These are phyloP conservation scores for Trifolium fragiferum DNA, from an alignment of 306 rosid species.

Conservation along the genomic window DNA sequence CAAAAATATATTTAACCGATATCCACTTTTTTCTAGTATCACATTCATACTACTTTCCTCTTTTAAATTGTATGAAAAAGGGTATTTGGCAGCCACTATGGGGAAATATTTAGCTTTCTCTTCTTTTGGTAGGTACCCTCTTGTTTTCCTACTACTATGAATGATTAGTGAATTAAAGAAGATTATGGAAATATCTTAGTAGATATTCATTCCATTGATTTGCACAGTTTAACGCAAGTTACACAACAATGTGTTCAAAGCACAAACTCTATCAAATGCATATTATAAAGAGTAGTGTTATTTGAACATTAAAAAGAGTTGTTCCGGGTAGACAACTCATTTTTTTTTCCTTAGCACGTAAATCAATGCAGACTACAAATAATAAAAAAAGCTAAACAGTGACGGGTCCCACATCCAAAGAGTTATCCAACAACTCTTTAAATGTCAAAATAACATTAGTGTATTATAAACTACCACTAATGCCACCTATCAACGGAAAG, in stretches of 20 bases:
- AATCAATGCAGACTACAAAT: too few relatives aligned
- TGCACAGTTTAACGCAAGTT: conserved; percentile 34
- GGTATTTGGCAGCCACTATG: conserved; percentile 38
- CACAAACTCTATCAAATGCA: background rate
- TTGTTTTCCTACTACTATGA: conserved; percentile 43
- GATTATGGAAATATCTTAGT: conserved; percentile 48
- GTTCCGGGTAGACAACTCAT: too few relatives aligned
- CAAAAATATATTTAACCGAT: too few relatives aligned
- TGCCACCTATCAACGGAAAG: conserved; percentile 13
- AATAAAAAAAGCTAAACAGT: too few relatives aligned
- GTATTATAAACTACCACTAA: background rate
- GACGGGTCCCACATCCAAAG: too few relatives aligned
- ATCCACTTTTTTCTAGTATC: conserved; percentile 37
- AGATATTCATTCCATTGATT: conserved; percentile 30
- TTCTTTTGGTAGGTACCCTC: conserved; percentile 56
- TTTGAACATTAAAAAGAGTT: too few relatives aligned
- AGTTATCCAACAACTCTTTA: too few relatives aligned
- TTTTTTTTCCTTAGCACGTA: too few relatives aligned
- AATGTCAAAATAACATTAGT: too few relatives aligned
- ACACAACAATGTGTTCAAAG: conserved; percentile 32
- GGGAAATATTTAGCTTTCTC: conserved; percentile 53
- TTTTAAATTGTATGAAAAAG: conserved; percentile 37
- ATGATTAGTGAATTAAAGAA: conserved; percentile 55
- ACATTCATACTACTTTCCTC: conserved; percentile 12
- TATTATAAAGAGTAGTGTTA: too few relatives aligned